These are phyloP conservation scores for Tricharina praecox DNA, from an alignment of 495 filamentous ascomycete species.

Conservation along the genomic window DNA sequence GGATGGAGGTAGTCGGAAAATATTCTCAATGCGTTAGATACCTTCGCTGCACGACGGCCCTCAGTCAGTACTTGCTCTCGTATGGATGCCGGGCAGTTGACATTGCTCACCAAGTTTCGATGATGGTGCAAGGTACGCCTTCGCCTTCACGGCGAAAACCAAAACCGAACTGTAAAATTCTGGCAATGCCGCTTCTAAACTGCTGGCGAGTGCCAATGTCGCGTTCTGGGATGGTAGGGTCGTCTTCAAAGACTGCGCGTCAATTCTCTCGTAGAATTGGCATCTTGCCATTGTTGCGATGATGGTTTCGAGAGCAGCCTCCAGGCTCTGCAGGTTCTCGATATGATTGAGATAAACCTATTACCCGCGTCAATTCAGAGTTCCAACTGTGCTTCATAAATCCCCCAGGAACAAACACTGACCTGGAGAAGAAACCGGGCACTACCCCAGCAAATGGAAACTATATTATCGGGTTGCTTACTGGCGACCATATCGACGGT, in stretches of 20 bases:
- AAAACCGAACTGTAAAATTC: slow-evolving; percentile 5
- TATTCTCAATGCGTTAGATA: not conserved
- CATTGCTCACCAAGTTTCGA: not conserved
- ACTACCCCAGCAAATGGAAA: slow-evolving; percentile 9
- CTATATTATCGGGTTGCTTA: not conserved
- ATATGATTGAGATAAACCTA: slow-evolving; percentile 13
- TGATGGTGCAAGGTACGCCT: slow-evolving; percentile 1
- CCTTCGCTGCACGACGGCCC: not conserved
- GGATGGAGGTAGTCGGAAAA: not conserved
- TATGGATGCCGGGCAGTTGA: not conserved
- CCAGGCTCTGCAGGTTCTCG: slow-evolving; percentile 9
- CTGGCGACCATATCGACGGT: slow-evolving; percentile 6
- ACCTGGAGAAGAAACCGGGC: slow-evolving; percentile 11
- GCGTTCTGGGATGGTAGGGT: not conserved
- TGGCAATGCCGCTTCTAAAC: slow-evolving; percentile 6
- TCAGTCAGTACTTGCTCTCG: not conserved
- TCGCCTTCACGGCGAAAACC: slow-evolving; percentile 10
- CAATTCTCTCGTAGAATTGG: slow-evolving; percentile 10
- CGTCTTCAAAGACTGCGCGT: not conserved
- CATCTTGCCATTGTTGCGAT: slow-evolving; percentile 8
- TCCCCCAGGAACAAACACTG: not conserved
- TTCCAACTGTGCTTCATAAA: not conserved
- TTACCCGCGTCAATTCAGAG: not conserved
- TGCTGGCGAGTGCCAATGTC: not conserved
- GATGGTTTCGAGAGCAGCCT: slow-evolving; percentile 9